These are phyloP conservation scores for Posidonia australis DNA, from an alignment of 106 monocot genomes.

Conservation along the genomic window DNA sequence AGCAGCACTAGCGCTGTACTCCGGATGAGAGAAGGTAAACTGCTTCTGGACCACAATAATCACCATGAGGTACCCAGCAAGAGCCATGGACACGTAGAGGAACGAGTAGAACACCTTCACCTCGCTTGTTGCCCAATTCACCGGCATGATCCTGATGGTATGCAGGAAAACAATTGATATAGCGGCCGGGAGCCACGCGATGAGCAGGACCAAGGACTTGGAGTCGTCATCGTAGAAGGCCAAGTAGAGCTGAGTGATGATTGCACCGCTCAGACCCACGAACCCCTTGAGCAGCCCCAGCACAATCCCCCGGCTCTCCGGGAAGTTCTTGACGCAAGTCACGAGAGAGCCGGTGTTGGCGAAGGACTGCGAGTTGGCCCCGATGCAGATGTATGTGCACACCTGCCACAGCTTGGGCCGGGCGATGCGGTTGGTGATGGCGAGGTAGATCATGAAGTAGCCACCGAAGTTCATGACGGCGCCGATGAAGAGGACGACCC, in stretches of 20 bases:
- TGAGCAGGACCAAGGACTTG: constrained; percentile 15
- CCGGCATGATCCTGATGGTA: constrained; percentile 10
- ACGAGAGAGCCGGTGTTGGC: constrained; percentile 18
- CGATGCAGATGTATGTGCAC: constrained; percentile 18
- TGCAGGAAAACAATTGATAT: constrained; percentile 10
- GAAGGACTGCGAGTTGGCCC: constrained; percentile 22
- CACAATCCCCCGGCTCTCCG: constrained; percentile 13
- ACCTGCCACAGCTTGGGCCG: constrained; percentile 12
- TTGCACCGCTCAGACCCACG: constrained; percentile 24
- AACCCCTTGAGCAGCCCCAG: constrained; percentile 19
- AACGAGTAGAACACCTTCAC: constrained; percentile 27
- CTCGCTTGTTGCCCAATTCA: background rate
- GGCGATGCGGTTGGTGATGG: constrained; percentile 12
- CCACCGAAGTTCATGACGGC: constrained; percentile 18
- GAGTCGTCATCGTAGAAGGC: constrained; percentile 16
- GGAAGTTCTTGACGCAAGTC: constrained; percentile 28
- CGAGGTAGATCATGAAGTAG: constrained; percentile 20
- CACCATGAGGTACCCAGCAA: constrained; percentile 36
- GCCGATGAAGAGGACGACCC: constrained; percentile 18
- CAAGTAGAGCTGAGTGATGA: constrained; percentile 16
- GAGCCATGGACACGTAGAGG: constrained; percentile 29
- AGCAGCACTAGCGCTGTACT: background rate
- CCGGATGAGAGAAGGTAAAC: background rate
- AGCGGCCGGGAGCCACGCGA: constrained; percentile 15
- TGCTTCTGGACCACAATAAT: background rate